Evolutionary conservation across 148 eudicot genomes (phyloP).

Genomic region (Amaranthus hypochondriacus): DNA sequence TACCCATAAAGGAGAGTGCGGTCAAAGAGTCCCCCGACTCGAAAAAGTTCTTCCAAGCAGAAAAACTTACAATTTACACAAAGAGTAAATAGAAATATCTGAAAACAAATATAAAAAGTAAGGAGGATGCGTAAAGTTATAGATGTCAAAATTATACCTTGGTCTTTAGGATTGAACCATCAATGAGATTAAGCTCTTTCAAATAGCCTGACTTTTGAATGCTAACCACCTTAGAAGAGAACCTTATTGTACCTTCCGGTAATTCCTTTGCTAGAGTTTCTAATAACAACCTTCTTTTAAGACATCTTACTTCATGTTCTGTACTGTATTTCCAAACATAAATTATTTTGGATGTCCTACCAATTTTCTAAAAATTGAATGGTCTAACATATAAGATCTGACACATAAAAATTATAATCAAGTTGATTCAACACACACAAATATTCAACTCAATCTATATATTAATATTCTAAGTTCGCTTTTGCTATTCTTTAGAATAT

Average conservation of each 20-base stretch:
- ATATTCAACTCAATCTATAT: neutral
- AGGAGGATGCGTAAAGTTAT: neutral
- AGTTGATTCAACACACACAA: neutral
- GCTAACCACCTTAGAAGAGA: conserved; percentile 45
- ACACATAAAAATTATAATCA: neutral
- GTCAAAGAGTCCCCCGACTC: too few relatives aligned
- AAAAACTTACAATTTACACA: too few relatives aligned
- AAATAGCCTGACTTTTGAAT: conserved; percentile 34
- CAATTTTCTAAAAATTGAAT: too few relatives aligned
- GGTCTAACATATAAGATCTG: neutral
- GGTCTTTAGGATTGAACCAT: conserved; percentile 46
- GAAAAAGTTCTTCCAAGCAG: too few relatives aligned
- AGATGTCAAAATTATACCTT: conserved; percentile 12
- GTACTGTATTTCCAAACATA: too few relatives aligned
- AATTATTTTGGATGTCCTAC: too few relatives aligned
- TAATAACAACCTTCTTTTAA: conserved; percentile 37
- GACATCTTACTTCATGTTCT: conserved; percentile 34
- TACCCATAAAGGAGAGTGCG: too few relatives aligned
- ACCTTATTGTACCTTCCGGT: conserved; percentile 45
- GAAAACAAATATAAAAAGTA: neutral
- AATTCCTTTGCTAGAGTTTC: conserved; percentile 48
- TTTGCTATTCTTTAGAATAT: too few relatives aligned
- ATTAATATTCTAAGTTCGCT: too few relatives aligned
- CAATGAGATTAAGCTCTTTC: conserved; percentile 52
- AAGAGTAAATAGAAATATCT: too few relatives aligned